phyloP scores from a whole-genome alignment of 306 rosid genomes.

The Vicia sativa region DNA sequence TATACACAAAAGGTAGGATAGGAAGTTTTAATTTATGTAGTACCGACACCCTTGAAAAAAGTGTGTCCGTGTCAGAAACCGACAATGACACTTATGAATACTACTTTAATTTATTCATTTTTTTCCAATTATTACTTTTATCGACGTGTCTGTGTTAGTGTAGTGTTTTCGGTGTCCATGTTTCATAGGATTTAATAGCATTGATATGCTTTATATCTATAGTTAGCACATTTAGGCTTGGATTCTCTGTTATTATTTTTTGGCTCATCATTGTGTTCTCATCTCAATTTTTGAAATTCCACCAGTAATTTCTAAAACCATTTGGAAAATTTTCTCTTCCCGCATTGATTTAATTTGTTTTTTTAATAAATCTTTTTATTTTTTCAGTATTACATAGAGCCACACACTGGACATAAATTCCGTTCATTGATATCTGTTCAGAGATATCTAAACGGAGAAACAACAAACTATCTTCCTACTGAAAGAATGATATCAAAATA shows the following conservation, averaged over 20 bases:
- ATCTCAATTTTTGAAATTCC: not conserved
- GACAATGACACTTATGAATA: too few relatives aligned
- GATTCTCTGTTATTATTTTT: not conserved
- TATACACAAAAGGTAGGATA: not conserved
- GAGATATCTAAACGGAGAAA: slow-evolving; percentile 48
- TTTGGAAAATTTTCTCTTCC: slow-evolving; percentile 20
- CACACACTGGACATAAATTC: slow-evolving; percentile 49
- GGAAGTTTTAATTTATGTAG: too few relatives aligned
- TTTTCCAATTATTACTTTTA: too few relatives aligned
- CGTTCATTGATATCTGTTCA: slow-evolving; percentile 60
- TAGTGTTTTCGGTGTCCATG: too few relatives aligned
- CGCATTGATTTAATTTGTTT: slow-evolving; percentile 5
- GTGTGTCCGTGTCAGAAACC: too few relatives aligned
- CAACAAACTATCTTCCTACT: not conserved
- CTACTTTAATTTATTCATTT: too few relatives aligned
- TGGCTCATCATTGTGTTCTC: not conserved
- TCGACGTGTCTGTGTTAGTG: too few relatives aligned
- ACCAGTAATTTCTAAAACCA: slow-evolving; percentile 15
- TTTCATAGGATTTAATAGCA: too few relatives aligned
- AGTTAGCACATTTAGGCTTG: slow-evolving; percentile 10
- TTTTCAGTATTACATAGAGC: slow-evolving; percentile 65
- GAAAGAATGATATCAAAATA: slow-evolving; percentile 32
- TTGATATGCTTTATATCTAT: slow-evolving; percentile 20
- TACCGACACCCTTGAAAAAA: too few relatives aligned
- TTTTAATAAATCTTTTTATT: too few relatives aligned